Evolutionary conservation across 176 grass and related monocot genomes (phyloP), one percentile per base, ranked within the genome.

Genomic region (Carex myosuroides): DNA sequence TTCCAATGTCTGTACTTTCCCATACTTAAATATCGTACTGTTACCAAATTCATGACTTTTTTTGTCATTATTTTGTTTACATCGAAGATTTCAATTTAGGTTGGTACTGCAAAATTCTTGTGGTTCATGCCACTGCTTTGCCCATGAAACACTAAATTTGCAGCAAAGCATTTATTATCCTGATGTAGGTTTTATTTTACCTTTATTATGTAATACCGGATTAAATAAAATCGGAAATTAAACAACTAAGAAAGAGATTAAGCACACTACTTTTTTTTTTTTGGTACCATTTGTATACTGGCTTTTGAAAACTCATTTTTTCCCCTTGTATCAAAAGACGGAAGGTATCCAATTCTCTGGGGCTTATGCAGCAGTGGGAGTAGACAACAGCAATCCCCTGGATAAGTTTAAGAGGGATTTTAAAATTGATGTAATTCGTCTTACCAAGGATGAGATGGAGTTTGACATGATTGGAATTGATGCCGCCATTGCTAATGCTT

Each of bases 401-500:
- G 86, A 93, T 1, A 93, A 86, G 4, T 93, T 98, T 74, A 75
- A 65, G 84, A 92, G 81, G 3, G 77, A 85, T 67, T 98, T 98
- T 16, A 93, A 95, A 84, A 22, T 93, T 4, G 80, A 89, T 85
- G 79, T 98, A 82, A 85, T 84, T 33, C 86, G 86, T 61, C 92
- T 98, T 77, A 93, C 86, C 21, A 33, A 92, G 73, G 95, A 98
- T 65, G 89, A 98, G 44, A 93, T 98, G 50, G 95, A 98, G 80
- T 98, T 98, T 83, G 92, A 98, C 91, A 95, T 98, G 88, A 90
- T 98, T 87, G 92, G 92, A 69, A 64, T 93, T 86, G 92, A 98
- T 93, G 92, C 88, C 72, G 92, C 92, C 0, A 86, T 98, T 72
- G 92, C 85, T 71, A 98, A 98, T 90, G 91, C 95, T 79, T 93